Conservation (phyloP, 129 eudicot genomes). For the Escallonia herrerae region DNA sequence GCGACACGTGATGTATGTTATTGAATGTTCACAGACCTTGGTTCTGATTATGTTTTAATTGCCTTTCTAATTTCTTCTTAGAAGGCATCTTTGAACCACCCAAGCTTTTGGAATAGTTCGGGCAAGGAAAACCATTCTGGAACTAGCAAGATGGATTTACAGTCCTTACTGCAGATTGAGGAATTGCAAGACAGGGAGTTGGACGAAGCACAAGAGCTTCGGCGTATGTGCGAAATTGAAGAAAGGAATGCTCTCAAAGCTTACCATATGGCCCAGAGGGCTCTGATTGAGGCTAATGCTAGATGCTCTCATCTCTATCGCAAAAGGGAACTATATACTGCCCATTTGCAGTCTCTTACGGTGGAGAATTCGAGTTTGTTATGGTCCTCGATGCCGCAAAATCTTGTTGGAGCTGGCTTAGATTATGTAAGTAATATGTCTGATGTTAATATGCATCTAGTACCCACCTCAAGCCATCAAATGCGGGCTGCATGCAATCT, state of each 20-base stretch:
- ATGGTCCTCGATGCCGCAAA: constrained; percentile 30
- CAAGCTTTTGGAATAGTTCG: constrained; percentile 37
- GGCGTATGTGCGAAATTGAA: constrained; percentile 64
- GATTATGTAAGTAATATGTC: constrained; percentile 22
- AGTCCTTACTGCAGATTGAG: constrained; percentile 48
- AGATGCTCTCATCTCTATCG: constrained; percentile 55
- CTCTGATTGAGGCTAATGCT: constrained; percentile 59
- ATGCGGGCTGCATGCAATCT: constrained; percentile 16
- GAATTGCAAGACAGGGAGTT: constrained; percentile 66
- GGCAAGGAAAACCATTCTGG: constrained; percentile 17
- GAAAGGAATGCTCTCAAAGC: constrained; percentile 64
- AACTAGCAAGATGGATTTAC: constrained; percentile 33
- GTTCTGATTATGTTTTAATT: constrained; percentile 9
- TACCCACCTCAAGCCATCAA: constrained; percentile 24
- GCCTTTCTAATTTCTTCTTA: constrained; percentile 9
- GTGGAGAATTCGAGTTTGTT: constrained; percentile 47
- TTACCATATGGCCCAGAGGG: constrained; percentile 69
- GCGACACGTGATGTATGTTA: constrained; percentile 14
- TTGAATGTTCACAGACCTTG: constrained; percentile 12
- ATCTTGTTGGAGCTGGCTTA: constrained; percentile 26
- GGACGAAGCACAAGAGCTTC: constrained; percentile 70
- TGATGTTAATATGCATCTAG: constrained; percentile 23
- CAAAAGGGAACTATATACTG: constrained; percentile 48
- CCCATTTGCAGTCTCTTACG: constrained; percentile 40
- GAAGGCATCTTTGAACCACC: constrained; percentile 33